Evolutionary conservation across 2,329 filamentous ascomycete species (phyloP).

Genomic region (Xylariaceae sp.): DNA sequence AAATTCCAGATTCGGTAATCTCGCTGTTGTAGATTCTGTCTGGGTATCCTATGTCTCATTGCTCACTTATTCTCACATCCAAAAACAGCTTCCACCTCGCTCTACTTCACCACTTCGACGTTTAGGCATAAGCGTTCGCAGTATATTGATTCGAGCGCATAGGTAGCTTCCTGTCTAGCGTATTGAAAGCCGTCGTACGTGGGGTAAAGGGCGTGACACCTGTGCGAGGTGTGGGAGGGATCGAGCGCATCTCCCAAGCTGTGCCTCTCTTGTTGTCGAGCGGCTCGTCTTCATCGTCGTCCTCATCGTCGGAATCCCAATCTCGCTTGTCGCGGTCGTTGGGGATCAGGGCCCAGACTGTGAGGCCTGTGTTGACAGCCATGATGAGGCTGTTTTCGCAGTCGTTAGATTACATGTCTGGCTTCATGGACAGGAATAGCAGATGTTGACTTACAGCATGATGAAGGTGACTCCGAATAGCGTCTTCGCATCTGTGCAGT

Average conservation of each 20-base stretch:
- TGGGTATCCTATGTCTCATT: too few species aligned
- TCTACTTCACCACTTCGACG: too few species aligned
- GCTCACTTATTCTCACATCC: too few species aligned
- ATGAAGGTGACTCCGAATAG: conserved; percentile 62
- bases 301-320: conserved; percentile 40
- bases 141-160: conserved; percentile 38
- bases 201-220: conserved; percentile 56
- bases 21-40: too few species aligned
- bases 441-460: conserved; percentile 59
- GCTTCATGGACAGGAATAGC: not conserved
- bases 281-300: conserved; percentile 33
- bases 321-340: conserved; percentile 52
- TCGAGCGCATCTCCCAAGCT: conserved; percentile 58
- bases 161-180: conserved; percentile 57
- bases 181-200: conserved; percentile 65
- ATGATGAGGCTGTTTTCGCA: not conserved
- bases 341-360: conserved; percentile 57
- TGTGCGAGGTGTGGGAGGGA: conserved; percentile 38
- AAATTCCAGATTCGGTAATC: too few species aligned
- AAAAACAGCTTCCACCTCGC: too few species aligned
- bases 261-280: conserved; percentile 41
- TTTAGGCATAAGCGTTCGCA: too few species aligned
- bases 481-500: conserved; percentile 67
- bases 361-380: conserved; percentile 51
- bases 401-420: not conserved